Percentiles rank a stretch among this genome's conserved stretches.
Evolutionary conservation across 495 filamentous ascomycete species (phyloP).

Genomic region (Daldinia vernicosa): DNA sequence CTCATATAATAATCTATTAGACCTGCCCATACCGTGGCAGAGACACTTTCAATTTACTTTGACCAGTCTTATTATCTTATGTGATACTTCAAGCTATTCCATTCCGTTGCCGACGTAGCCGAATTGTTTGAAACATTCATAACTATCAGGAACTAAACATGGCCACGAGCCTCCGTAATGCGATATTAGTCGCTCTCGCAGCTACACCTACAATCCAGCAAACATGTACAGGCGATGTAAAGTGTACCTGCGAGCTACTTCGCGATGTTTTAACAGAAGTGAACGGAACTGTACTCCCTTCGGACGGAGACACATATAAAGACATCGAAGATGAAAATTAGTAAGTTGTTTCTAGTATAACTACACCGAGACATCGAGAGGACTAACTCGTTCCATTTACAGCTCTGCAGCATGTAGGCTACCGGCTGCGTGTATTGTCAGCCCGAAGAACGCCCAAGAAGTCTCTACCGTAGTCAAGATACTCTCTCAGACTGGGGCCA

Average conservation of each 20-base stretch:
- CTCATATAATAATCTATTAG: slow-evolving; percentile 15
- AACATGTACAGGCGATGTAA: slow-evolving; percentile 6
- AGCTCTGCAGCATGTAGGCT: slow-evolving; percentile 36
- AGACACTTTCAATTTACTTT: not conserved
- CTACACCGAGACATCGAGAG: not conserved
- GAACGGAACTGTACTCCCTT: slow-evolving; percentile 26
- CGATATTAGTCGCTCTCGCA: slow-evolving; percentile 24
- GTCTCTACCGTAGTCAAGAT: slow-evolving; percentile 46
- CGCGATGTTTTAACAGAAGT: not conserved
- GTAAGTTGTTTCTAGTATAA: slow-evolving; percentile 16
- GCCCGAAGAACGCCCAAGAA: slow-evolving; percentile 48
- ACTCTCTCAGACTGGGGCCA: slow-evolving; percentile 45
- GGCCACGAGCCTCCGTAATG: slow-evolving; percentile 24
- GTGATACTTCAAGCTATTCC: slow-evolving; percentile 1
- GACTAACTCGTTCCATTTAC: slow-evolving; percentile 14
- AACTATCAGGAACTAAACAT: slow-evolving; percentile 14
- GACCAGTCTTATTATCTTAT: not conserved
- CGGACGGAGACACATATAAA: slow-evolving; percentile 18
- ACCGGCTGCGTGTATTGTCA: slow-evolving; percentile 55
- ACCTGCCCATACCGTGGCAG: slow-evolving; percentile 8
- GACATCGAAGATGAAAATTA: slow-evolving; percentile 35
- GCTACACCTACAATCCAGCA: slow-evolving; percentile 15
- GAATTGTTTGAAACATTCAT: not conserved
- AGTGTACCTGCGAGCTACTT: slow-evolving; percentile 28
- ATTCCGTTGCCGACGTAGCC: not conserved